phyloP scores from a whole-genome alignment of 306 rosid species.

The Fragaria nilgerrensis region DNA sequence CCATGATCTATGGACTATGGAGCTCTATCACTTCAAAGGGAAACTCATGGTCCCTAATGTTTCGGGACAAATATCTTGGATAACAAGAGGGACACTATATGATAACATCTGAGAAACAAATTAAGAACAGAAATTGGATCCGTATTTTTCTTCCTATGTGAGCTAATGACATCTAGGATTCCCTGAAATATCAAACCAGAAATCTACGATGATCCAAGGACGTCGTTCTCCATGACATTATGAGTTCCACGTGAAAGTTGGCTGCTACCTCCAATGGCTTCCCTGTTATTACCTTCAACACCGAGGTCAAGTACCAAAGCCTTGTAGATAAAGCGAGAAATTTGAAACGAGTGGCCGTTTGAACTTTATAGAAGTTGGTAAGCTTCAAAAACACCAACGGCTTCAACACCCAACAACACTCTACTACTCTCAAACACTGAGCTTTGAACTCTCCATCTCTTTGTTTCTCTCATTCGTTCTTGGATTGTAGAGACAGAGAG shows the following conservation, averaged over 20 bases:
- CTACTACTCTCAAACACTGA: not conserved
- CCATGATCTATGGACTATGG: not conserved
- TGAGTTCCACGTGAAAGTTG: not conserved
- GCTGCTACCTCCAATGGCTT: slow-evolving; percentile 16
- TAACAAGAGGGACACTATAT: not conserved
- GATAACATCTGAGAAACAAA: not conserved
- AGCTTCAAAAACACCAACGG: slow-evolving; percentile 20
- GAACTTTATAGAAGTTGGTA: slow-evolving; percentile 26
- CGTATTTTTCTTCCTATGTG: not conserved
- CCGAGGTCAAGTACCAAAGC: slow-evolving; percentile 4
- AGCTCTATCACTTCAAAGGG: not conserved
- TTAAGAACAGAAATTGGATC: not conserved
- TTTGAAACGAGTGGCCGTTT: slow-evolving; percentile 88
- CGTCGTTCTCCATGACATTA: not conserved
- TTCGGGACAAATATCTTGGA: not conserved
- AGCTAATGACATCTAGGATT: not conserved
- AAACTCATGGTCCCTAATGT: not conserved
- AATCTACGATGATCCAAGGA: not conserved
- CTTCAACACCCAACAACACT: slow-evolving; percentile 1
- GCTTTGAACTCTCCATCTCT: not conserved
- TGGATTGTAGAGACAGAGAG: not conserved
- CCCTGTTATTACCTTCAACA: slow-evolving; percentile 18
- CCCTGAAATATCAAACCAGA: not conserved
- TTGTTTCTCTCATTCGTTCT: too few relatives aligned
- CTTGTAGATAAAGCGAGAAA: slow-evolving; percentile 30